Evolutionary conservation across 441 rosid genomes (phyloP).

Genomic region (Euphorbia schlechtendalii): DNA sequence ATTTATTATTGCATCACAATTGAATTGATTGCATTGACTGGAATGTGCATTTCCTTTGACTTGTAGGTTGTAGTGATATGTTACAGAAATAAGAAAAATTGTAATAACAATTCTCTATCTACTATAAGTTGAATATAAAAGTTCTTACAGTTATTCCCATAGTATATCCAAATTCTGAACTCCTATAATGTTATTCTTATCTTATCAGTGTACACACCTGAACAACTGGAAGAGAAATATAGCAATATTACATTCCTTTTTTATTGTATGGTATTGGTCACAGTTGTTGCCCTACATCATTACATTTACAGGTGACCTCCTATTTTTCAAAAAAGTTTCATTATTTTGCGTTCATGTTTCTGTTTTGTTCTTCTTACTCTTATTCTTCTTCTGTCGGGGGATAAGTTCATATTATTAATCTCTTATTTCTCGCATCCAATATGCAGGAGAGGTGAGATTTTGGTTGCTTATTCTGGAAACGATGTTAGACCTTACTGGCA

Average conservation of each 20-base stretch:
- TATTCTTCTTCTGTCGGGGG: neutral
- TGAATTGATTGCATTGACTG: neutral
- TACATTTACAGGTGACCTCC: constrained; percentile 59
- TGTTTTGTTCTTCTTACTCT: neutral
- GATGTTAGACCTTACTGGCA: constrained; percentile 78
- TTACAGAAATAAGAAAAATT: neutral
- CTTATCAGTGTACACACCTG: constrained; percentile 83
- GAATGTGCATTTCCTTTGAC: too few relatives aligned
- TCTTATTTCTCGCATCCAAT: constrained; percentile 13
- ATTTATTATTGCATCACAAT: neutral
- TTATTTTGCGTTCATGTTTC: neutral
- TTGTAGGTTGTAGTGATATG: neutral
- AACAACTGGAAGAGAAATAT: constrained; percentile 91
- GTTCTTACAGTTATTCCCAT: neutral
- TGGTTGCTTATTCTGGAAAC: constrained; percentile 57
- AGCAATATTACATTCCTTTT: constrained; percentile 75
- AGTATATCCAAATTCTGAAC: neutral
- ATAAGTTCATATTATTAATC: neutral
- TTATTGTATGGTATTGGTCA: constrained; percentile 65
- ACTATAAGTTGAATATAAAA: neutral
- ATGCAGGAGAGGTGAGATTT: constrained; percentile 77
- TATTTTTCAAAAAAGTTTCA: constrained; percentile 8
- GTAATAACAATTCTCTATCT: neutral
- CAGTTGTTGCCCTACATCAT: constrained; percentile 66
- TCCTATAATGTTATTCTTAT: neutral